Conservation (phyloP, 768 basidiomycete genomes). For the Rhizopogon vulgaris region DNA sequence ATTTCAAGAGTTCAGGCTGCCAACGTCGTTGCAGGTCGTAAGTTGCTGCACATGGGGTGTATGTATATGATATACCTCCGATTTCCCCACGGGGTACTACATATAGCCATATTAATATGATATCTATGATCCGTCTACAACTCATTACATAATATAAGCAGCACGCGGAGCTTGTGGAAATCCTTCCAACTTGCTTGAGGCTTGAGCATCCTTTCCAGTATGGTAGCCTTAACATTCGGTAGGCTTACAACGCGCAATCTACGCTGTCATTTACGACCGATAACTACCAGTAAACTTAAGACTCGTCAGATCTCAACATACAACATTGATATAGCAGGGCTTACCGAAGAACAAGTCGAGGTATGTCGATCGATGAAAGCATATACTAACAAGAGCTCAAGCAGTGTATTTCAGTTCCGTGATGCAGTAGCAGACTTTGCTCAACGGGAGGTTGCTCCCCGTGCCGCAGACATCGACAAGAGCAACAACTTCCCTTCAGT, state of each 20-base stretch:
- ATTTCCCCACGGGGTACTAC: no score
- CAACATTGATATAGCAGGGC: constrained; percentile 65
- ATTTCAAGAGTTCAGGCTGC: constrained; percentile 25
- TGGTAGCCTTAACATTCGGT: not conserved
- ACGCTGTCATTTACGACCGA: not conserved
- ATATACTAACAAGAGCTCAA: not conserved
- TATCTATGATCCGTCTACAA: not conserved
- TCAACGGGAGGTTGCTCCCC: constrained; percentile 74
- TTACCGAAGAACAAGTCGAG: constrained; percentile 77
- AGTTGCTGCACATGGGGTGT: not conserved
- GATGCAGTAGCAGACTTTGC: constrained; percentile 77
- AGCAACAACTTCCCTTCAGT: constrained; percentile 78
- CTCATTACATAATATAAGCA: no score
- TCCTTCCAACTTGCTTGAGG: not conserved
- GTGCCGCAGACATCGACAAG: constrained; percentile 82
- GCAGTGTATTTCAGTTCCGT: constrained; percentile 53
- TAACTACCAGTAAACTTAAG: not conserved
- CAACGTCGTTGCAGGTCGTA: constrained; percentile 11
- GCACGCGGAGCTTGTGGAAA: no score
- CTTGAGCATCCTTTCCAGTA: not conserved
- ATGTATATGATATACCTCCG: no score
- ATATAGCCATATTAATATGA: no score
- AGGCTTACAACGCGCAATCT: not conserved
- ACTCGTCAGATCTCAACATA: constrained; percentile 50
- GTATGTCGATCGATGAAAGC: constrained; percentile 31